These are phyloP conservation scores for Alternaria arbusti DNA, from an alignment of 2,329 filamentous ascomycete genomes.

Conservation along the genomic window DNA sequence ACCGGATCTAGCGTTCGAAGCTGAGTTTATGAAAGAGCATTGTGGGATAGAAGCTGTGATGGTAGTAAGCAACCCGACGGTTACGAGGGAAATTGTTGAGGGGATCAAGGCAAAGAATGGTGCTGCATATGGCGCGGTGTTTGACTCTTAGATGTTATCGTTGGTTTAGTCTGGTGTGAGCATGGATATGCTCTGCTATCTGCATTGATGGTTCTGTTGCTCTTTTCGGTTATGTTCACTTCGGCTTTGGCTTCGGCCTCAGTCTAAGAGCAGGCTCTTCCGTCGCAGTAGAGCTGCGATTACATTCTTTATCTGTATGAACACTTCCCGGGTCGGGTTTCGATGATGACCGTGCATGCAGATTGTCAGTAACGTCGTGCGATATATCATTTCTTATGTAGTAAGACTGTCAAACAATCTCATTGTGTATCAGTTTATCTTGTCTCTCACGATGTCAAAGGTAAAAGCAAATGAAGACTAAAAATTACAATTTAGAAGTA, in stretches of 20 bases:
- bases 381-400: neutral
- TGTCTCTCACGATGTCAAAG: neutral
- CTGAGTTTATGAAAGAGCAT: neutral
- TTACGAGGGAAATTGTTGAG: conserved; percentile 23
- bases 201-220: neutral
- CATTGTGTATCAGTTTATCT: neutral
- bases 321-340: neutral
- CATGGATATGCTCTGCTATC: neutral
- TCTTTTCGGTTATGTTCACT: neutral
- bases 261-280: neutral
- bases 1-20: conserved; percentile 23
- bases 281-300: neutral
- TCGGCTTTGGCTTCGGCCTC: neutral
- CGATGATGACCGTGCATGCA: neutral
- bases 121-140: conserved; percentile 30
- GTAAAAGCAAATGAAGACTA: neutral
- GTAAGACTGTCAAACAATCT: neutral
- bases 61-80: conserved; percentile 27
- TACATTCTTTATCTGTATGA: neutral
- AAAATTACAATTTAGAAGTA: neutral
- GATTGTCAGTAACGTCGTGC: neutral
- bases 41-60: conserved; percentile 22
- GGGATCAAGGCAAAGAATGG: conserved; percentile 14
- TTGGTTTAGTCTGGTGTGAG: too few relatives aligned
- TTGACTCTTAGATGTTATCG: conserved; percentile 21